These are phyloP conservation scores for Serendipita sp. DNA, from an alignment of 768 basidiomycete genomes.

Conservation along the genomic window DNA sequence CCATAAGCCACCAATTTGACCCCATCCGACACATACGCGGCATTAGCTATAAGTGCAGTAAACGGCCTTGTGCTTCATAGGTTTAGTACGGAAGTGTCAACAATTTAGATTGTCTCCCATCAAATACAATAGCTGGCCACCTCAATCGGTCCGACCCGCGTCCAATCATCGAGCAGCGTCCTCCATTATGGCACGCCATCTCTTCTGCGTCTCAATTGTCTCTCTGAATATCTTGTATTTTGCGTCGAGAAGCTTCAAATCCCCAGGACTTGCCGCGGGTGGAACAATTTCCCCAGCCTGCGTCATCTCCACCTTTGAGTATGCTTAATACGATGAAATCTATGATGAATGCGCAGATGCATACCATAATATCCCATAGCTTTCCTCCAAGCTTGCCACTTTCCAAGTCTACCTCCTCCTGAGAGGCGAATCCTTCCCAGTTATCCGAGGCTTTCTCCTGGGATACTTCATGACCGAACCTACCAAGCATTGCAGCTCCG, in stretches of 20 bases:
- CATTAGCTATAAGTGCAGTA: too few relatives aligned
- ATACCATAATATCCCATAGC: conserved; percentile 87
- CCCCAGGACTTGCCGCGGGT: conserved; percentile 43
- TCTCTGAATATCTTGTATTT: conserved; percentile 93
- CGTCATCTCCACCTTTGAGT: conserved; percentile 73
- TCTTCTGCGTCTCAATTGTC: conserved; percentile 70
- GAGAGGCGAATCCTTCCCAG: conserved; percentile 12
- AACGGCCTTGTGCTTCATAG: too few relatives aligned
- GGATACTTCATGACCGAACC: conserved; percentile 57
- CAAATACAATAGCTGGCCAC: neutral
- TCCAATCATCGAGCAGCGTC: conserved; percentile 16
- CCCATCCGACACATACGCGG: too few relatives aligned
- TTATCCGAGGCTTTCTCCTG: conserved; percentile 22
- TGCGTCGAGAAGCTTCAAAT: conserved; percentile 63
- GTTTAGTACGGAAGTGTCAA: too few relatives aligned
- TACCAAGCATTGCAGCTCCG: conserved; percentile 86
- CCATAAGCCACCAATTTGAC: too few relatives aligned
- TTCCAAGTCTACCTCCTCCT: conserved; percentile 21
- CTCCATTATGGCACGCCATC: conserved; percentile 71
- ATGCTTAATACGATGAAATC: neutral
- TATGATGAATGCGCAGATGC: conserved; percentile 11
- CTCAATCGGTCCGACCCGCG: neutral
- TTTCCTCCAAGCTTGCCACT: conserved; percentile 37
- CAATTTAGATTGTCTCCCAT: too few relatives aligned
- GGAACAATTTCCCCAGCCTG: conserved; percentile 55